phyloP scores from a whole-genome alignment of 768 basidiomycete species.

The Baorangia bicolor region DNA sequence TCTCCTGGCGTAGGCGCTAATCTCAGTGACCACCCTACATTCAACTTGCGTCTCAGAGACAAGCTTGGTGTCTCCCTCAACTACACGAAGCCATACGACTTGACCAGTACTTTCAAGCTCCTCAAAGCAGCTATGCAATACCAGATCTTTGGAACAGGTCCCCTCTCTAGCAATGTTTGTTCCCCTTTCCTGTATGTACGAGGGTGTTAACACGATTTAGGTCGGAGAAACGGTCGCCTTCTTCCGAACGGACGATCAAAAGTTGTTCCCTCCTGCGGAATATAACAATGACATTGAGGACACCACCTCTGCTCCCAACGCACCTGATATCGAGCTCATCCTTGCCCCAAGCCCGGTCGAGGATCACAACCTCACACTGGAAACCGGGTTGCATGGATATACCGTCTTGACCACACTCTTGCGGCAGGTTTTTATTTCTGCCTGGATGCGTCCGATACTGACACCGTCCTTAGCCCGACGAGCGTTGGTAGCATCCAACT shows the following conservation, averaged over 20 bases:
- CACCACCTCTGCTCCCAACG: slow-evolving; percentile 28
- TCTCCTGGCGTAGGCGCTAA: slow-evolving; percentile 74
- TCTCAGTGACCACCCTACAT: slow-evolving; percentile 65
- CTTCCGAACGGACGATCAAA: slow-evolving; percentile 32
- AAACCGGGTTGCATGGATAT: slow-evolving; percentile 16
- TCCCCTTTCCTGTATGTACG: background rate
- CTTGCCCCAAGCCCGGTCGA: slow-evolving; percentile 4
- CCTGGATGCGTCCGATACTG: background rate
- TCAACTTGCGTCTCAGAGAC: slow-evolving; percentile 53
- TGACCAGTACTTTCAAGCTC: slow-evolving; percentile 24
- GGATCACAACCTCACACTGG: background rate
- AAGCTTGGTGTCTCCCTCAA: slow-evolving; percentile 44
- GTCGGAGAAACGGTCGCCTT: slow-evolving; percentile 31
- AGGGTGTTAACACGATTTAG: slow-evolving; percentile 15
- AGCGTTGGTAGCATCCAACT: slow-evolving; percentile 42
- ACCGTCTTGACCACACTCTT: slow-evolving; percentile 19
- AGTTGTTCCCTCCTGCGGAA: slow-evolving; percentile 31
- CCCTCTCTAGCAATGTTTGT: slow-evolving; percentile 52
- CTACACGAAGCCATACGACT: slow-evolving; percentile 34
- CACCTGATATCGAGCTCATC: slow-evolving; percentile 33
- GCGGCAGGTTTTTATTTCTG: slow-evolving; percentile 19
- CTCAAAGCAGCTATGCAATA: slow-evolving; percentile 42
- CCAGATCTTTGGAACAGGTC: slow-evolving; percentile 44
- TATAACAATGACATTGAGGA: slow-evolving; percentile 30
- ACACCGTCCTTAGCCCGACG: slow-evolving; percentile 36